phyloP scores from a whole-genome alignment of 1,284 basidiomycete species.

The Ustilago sp. region DNA sequence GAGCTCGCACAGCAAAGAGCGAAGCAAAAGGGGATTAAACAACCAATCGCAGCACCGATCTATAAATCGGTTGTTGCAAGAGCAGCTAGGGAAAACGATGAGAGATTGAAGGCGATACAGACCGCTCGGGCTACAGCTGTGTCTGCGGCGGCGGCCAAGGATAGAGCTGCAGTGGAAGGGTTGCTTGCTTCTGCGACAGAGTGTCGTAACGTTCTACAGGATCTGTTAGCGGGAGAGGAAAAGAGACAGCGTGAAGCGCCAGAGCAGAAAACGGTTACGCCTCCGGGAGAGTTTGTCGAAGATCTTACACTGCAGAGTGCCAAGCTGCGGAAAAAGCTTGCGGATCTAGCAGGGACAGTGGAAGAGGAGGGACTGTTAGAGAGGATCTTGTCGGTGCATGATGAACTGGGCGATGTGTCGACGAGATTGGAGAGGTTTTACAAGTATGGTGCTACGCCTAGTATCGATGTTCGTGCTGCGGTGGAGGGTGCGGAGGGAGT shows the following conservation, averaged over 20 bases:
- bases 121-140: constrained; percentile 35
- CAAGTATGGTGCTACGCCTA: constrained; percentile 17
- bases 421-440: constrained; percentile 47
- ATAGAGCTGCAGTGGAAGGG: constrained; percentile 20
- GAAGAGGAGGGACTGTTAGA: constrained; percentile 38
- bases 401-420: constrained; percentile 52
- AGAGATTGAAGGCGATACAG: constrained; percentile 42
- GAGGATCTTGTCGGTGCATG: constrained; percentile 47
- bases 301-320: constrained; percentile 54
- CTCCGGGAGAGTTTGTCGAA: constrained; percentile 49
- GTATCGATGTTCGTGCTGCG: constrained; percentile 11
- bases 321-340: constrained; percentile 36
- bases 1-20: constrained; percentile 57
- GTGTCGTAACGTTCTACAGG: constrained; percentile 45
- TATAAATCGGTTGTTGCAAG: constrained; percentile 61
- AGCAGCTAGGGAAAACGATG: constrained; percentile 59
- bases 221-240: constrained; percentile 53
- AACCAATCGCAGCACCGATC: constrained; percentile 62
- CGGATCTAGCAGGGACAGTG: constrained; percentile 24
- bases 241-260: constrained; percentile 40
- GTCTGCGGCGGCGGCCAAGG: constrained; percentile 26
- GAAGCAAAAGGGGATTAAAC: constrained; percentile 50
- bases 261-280: constrained; percentile 23
- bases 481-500: background rate
- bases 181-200: constrained; percentile 42